These are phyloP conservation scores for Cryptococcus hybrid DNA, from an alignment of 1,284 basidiomycete genomes.

Conservation along the genomic window DNA sequence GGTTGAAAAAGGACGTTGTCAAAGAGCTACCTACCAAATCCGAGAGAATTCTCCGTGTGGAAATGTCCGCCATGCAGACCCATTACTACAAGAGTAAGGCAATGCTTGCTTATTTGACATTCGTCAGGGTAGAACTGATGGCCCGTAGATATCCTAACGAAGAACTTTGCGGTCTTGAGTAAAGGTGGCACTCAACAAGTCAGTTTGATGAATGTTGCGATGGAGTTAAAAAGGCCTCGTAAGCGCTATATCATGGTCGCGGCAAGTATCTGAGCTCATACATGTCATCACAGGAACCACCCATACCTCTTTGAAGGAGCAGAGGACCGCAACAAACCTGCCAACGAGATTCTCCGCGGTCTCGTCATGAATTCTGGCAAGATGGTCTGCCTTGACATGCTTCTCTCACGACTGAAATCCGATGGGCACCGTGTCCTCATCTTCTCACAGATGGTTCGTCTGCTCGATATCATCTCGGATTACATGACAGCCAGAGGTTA, in stretches of 20 bases:
- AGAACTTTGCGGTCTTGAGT: slow-evolving; percentile 90
- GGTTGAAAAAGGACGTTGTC: slow-evolving; percentile 96
- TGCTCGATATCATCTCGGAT: slow-evolving; percentile 98
- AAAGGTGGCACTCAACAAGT: slow-evolving; percentile 86
- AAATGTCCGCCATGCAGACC: slow-evolving; percentile 96
- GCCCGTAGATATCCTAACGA: slow-evolving; percentile 75
- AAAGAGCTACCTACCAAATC: slow-evolving; percentile 97
- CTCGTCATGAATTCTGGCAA: slow-evolving; percentile 98
- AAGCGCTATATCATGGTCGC: slow-evolving; percentile 10
- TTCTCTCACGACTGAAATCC: slow-evolving; percentile 81
- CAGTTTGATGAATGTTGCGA: slow-evolving; percentile 90
- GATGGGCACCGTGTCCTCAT: slow-evolving; percentile 96
- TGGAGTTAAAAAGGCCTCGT: slow-evolving; percentile 97
- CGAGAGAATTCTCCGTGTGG: slow-evolving; percentile 94
- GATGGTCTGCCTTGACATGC: slow-evolving; percentile 93
- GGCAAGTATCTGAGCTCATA: neutral
- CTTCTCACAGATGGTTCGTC: slow-evolving; percentile 99
- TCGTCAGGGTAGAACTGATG: neutral
- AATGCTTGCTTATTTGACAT: neutral
- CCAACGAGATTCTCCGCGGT: slow-evolving; percentile 86
- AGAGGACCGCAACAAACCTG: slow-evolving; percentile 63
- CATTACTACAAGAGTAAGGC: slow-evolving; percentile 87
- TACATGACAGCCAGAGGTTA: slow-evolving; percentile 91
- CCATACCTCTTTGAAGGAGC: slow-evolving; percentile 98
- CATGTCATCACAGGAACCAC: slow-evolving; percentile 62